Evolutionary conservation across 805 yeast genomes (phyloP).

Genomic region (Hanseniaspora occidentalis): DNA sequence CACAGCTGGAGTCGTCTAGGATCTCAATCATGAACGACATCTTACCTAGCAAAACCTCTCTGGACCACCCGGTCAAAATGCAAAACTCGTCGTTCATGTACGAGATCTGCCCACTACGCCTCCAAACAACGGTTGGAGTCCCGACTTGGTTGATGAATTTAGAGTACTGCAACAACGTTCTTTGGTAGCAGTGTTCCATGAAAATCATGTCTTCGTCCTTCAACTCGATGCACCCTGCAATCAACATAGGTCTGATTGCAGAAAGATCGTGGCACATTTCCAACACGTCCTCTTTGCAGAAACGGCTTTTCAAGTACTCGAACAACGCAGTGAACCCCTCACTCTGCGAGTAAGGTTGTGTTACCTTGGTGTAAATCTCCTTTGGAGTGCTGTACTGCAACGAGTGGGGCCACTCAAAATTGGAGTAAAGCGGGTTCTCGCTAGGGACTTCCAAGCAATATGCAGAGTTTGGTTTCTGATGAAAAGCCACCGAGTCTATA

Average conservation of each 20-base stretch:
- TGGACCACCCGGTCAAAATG: slow-evolving; percentile 81
- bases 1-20: slow-evolving; percentile 76
- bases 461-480: not conserved
- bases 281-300: slow-evolving; percentile 56
- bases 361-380: slow-evolving; percentile 67
- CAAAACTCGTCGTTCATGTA: slow-evolving; percentile 93
- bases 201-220: slow-evolving; percentile 87
- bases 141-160: slow-evolving; percentile 75
- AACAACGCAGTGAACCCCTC: slow-evolving; percentile 80
- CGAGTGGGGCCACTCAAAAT: slow-evolving; percentile 23
- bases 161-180: slow-evolving; percentile 81
- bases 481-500: no score
- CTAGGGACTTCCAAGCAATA: not conserved
- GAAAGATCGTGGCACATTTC: slow-evolving; percentile 83
- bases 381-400: slow-evolving; percentile 47
- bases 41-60: slow-evolving; percentile 51
- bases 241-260: slow-evolving; percentile 80
- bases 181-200: slow-evolving; percentile 92
- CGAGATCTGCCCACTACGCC: slow-evolving; percentile 90
- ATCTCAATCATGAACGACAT: slow-evolving; percentile 66
- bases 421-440: slow-evolving; percentile 3
- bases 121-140: slow-evolving; percentile 91
- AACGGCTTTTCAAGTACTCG: slow-evolving; percentile 58
- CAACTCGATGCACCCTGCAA: slow-evolving; percentile 79
- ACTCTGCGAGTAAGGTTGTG: slow-evolving; percentile 74